These are phyloP conservation scores for Saturnispora quitensis DNA, from an alignment of 805 yeast genomes.

Conservation along the genomic window DNA sequence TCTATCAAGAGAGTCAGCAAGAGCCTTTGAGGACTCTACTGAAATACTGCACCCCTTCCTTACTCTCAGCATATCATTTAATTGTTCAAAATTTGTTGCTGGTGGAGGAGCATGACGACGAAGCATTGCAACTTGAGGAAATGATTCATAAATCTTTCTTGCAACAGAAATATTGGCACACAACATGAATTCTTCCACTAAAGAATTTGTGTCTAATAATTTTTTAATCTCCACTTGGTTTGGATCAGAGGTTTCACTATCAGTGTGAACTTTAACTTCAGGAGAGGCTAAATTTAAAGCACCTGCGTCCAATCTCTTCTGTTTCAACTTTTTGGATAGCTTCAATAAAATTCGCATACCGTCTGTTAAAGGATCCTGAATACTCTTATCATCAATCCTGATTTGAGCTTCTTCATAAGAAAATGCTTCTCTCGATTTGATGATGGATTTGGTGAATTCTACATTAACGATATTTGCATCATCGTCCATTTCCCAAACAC, in stretches of 20 bases:
- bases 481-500: constrained; percentile 87
- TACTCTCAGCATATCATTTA: constrained; percentile 81
- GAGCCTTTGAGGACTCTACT: constrained; percentile 76
- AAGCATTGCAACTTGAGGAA: constrained; percentile 96
- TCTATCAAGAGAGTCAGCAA: constrained; percentile 88
- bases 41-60: constrained; percentile 70
- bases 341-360: constrained; percentile 78
- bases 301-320: constrained; percentile 84
- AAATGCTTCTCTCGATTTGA: constrained; percentile 87
- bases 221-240: constrained; percentile 89
- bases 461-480: constrained; percentile 78
- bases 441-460: constrained; percentile 77
- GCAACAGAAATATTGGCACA: constrained; percentile 96
- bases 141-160: constrained; percentile 79
- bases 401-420: constrained; percentile 90
- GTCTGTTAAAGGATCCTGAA: constrained; percentile 75
- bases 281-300: constrained; percentile 96
- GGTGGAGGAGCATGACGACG: constrained; percentile 99
- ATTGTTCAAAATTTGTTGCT: constrained; percentile 77
- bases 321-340: constrained; percentile 78
- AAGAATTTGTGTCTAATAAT: constrained; percentile 81
- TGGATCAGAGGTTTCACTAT: constrained; percentile 94
- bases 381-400: constrained; percentile 70
- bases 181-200: constrained; percentile 98
- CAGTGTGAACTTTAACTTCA: constrained; percentile 95